Conservation (phyloP, 2,329 filamentous ascomycete species). For the Alternaria sp. region DNA sequence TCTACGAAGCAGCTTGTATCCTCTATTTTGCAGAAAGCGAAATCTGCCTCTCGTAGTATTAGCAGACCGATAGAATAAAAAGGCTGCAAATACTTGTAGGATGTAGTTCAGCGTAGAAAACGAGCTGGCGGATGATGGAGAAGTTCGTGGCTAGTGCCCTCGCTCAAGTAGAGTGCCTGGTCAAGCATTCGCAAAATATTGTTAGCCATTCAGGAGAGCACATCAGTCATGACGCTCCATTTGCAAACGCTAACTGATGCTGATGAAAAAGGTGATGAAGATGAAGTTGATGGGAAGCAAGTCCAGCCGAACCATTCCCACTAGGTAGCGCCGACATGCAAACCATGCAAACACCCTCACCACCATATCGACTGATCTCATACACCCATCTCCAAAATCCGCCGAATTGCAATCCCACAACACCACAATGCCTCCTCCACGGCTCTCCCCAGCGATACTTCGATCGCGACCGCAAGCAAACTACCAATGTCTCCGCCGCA, state of each 20-base stretch:
- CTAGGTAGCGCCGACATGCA: constrained; percentile 20
- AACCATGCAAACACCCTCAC: constrained; percentile 36
- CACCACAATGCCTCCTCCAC: constrained; percentile 41
- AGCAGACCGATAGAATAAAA: too few relatives aligned
- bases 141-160: neutral
- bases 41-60: too few relatives aligned
- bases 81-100: too few relatives aligned
- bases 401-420: constrained; percentile 16
- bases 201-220: accelerated
- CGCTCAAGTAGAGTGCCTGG: neutral
- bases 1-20: neutral
- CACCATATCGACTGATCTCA: constrained; percentile 32
- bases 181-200: neutral
- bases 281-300: constrained; percentile 7
- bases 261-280: neutral
- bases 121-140: neutral
- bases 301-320: constrained; percentile 14
- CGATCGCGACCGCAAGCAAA: constrained; percentile 35
- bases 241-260: neutral
- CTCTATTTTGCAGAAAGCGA: too few relatives aligned
- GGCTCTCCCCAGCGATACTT: constrained; percentile 33
- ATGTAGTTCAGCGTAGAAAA: neutral
- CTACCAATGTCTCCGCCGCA: constrained; percentile 36
- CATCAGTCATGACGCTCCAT: accelerated
- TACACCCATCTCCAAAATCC: constrained; percentile 15